Conservation (phyloP, 1,284 basidiomycete genomes). For the Butyriboletus regius region DNA sequence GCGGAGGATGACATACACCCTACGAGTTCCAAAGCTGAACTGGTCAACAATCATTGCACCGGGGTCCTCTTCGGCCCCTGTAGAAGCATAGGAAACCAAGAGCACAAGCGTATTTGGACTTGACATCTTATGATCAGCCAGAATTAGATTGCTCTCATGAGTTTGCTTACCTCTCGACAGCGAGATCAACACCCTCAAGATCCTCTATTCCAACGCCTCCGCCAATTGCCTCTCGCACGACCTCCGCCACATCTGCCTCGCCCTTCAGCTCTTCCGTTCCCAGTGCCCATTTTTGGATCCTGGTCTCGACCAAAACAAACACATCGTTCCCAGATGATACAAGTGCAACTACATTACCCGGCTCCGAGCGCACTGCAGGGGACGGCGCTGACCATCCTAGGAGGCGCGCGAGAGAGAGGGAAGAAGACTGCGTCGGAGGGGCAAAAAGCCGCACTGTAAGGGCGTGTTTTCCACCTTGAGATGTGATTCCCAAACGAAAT, state of each 20-base stretch:
- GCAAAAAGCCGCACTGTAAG: conserved; percentile 52
- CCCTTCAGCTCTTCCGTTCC: conserved; percentile 51
- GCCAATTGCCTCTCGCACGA: conserved; percentile 41
- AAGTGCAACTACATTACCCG: conserved; percentile 56
- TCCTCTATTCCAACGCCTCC: conserved; percentile 44
- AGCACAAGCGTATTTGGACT: conserved; percentile 52
- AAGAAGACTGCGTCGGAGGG: conserved; percentile 40
- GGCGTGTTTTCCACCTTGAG: conserved; percentile 60
- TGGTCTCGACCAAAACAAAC: conserved; percentile 60
- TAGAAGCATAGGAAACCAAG: conserved; percentile 56
- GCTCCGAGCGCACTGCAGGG: conserved; percentile 28
- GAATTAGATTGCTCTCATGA: conserved; percentile 1
- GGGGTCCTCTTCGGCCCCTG: conserved; percentile 42
- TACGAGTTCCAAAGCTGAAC: conserved; percentile 41
- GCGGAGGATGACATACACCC: conserved; percentile 58
- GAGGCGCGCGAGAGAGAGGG: conserved; percentile 52
- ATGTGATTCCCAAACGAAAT: conserved; percentile 57
- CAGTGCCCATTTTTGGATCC: conserved; percentile 62
- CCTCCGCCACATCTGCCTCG: conserved; percentile 47
- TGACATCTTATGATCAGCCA: conserved; percentile 1
- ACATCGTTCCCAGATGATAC: conserved; percentile 42
- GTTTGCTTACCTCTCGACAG: conserved; percentile 49
- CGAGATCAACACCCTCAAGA: conserved; percentile 62
- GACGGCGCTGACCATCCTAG: conserved; percentile 46
- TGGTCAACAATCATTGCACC: conserved; percentile 38